phyloP scores from a whole-genome alignment of 1,284 basidiomycete genomes.

The Heliocybe sulcata region DNA sequence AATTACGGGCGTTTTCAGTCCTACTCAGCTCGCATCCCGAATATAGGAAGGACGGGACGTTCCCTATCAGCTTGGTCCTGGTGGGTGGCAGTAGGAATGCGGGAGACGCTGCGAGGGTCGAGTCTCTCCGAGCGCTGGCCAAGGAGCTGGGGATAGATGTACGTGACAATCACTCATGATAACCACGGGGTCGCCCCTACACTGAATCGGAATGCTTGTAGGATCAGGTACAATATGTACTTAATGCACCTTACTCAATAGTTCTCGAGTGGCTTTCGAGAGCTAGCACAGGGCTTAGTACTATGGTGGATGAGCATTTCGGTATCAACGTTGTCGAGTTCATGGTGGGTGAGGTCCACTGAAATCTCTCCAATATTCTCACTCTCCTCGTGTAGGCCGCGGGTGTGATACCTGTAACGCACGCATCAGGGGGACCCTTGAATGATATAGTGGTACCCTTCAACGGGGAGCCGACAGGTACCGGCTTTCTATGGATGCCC shows the following conservation, averaged over 20 bases:
- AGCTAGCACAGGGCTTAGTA: conserved; percentile 85
- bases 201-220: conserved; percentile 21
- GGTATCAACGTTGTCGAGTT: conserved; percentile 98
- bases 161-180: conserved; percentile 8
- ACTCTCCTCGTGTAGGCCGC: conserved; percentile 57
- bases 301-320: conserved; percentile 99
- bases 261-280: conserved; percentile 65
- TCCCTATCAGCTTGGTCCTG: conserved; percentile 53
- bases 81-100: conserved; percentile 83
- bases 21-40: conserved; percentile 60
- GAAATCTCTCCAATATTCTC: conserved; percentile 7
- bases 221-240: conserved; percentile 70
- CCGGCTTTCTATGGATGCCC: too few species aligned
- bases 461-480: conserved; percentile 64
- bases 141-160: conserved; percentile 64
- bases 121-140: conserved; percentile 52
- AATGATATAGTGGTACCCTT: conserved; percentile 87
- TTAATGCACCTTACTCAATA: conserved; percentile 77
- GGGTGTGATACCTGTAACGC: conserved; percentile 87
- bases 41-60: conserved; percentile 25
- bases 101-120: conserved; percentile 69
- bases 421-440: conserved; percentile 90
- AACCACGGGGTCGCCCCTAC: too few species aligned
- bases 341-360: conserved; percentile 63
- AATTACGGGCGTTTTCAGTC: conserved; percentile 64